Conservation (phyloP, 495 filamentous ascomycete genomes). For the Penicillium ucsense region DNA sequence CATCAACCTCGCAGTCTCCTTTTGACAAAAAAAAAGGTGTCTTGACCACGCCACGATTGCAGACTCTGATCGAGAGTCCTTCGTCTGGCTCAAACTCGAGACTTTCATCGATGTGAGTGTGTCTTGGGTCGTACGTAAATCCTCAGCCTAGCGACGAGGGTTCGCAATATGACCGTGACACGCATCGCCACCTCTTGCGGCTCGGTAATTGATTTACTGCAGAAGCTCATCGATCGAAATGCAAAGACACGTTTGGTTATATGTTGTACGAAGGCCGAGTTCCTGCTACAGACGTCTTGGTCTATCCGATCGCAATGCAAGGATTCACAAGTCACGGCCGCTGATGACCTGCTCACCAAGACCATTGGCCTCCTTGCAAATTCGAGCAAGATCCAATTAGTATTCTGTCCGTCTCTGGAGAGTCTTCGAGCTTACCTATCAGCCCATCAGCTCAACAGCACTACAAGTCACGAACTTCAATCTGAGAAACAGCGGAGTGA, state of each 20-base stretch:
- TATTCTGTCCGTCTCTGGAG: slow-evolving; percentile 65
- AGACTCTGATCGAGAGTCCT: no score
- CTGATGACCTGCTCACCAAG: slow-evolving; percentile 43
- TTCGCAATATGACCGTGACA: slow-evolving; percentile 11
- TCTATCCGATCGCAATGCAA: slow-evolving; percentile 14
- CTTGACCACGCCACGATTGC: no score
- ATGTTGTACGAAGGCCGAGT: slow-evolving; percentile 55
- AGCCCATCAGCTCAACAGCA: slow-evolving; percentile 26
- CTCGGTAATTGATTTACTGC: slow-evolving; percentile 47
- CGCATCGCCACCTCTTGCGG: slow-evolving; percentile 18
- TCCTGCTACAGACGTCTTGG: slow-evolving; percentile 43
- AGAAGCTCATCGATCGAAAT: slow-evolving; percentile 50
- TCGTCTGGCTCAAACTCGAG: no score
- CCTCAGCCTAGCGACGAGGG: neutral
- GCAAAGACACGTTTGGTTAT: slow-evolving; percentile 54
- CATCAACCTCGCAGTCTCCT: no score
- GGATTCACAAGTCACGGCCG: slow-evolving; percentile 2
- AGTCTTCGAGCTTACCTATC: slow-evolving; percentile 69
- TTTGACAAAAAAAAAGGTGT: no score
- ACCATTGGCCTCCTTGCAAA: slow-evolving; percentile 59
- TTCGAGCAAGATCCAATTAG: slow-evolving; percentile 55
- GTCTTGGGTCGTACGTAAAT: no score
- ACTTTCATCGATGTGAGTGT: no score
- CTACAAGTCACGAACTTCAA: neutral
- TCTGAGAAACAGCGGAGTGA: neutral